Percentiles rank a stretch among this genome's conserved stretches.
Conservation (phyloP, 208 protist genomes). For the Acanthamoeba culbertsoni region DNA sequence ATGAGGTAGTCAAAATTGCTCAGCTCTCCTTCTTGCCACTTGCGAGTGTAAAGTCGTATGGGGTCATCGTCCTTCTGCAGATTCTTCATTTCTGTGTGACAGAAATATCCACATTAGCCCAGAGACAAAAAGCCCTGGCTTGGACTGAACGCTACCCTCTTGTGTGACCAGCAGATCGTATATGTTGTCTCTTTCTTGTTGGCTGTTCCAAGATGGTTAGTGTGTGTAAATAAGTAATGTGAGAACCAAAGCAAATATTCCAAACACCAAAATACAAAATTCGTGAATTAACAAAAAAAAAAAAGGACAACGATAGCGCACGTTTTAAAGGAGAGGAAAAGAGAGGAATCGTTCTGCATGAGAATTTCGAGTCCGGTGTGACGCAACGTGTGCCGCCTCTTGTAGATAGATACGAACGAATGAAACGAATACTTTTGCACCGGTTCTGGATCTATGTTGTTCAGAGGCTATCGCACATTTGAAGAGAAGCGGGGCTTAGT, state of each 20-base stretch:
- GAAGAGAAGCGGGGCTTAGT: slow-evolving; percentile 58
- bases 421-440: slow-evolving; percentile 76
- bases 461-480: slow-evolving; percentile 81
- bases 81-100: slow-evolving; percentile 39
- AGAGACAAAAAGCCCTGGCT: no score
- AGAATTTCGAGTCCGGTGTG: slow-evolving; percentile 78
- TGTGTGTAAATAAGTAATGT: no score
- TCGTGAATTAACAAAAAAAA: background rate
- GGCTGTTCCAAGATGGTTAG: no score
- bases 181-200: background rate
- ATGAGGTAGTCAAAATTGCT: slow-evolving; percentile 91
- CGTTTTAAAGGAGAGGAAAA: slow-evolving; percentile 67
- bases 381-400: slow-evolving; percentile 73
- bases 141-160: background rate
- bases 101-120: no score
- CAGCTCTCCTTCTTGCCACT: slow-evolving; percentile 77
- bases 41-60: background rate
- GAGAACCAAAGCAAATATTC: no score
- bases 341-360: slow-evolving; percentile 56
- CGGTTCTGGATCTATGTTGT: slow-evolving; percentile 75
- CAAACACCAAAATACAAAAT: no score
- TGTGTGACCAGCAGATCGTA: slow-evolving; percentile 28
- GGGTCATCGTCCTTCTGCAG: background rate
- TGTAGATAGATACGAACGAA: slow-evolving; percentile 52
- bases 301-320: background rate